Conservation (phyloP, 2,329 filamentous ascomycete species). For the Diaporthe vaccinii region DNA sequence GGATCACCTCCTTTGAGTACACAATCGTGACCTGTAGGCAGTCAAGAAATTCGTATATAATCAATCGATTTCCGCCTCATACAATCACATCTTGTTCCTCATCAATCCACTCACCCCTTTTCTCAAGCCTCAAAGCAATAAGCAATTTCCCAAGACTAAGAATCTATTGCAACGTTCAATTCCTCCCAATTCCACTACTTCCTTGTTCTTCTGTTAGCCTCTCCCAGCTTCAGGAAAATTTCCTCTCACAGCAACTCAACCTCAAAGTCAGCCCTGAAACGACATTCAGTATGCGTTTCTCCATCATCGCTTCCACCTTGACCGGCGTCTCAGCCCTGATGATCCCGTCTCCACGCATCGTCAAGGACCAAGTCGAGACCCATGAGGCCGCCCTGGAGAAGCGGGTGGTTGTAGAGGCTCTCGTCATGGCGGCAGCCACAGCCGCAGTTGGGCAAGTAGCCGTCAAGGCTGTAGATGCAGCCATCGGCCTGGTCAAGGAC, state of each 20-base stretch:
- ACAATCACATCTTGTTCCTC: not conserved
- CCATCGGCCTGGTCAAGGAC: constrained; percentile 1
- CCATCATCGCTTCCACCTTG: not conserved
- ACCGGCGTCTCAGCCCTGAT: constrained; percentile 2
- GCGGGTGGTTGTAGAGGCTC: constrained; percentile 4
- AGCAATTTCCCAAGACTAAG: not conserved
- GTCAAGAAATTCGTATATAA: not conserved
- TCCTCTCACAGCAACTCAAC: not conserved
- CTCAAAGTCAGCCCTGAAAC: not conserved
- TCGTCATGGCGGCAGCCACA: not conserved
- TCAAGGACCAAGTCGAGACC: not conserved
- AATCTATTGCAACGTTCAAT: not conserved
- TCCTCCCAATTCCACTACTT: not conserved
- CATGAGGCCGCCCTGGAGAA: not conserved
- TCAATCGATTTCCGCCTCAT: not conserved
- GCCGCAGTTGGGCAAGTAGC: not conserved
- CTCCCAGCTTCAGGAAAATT: no score
- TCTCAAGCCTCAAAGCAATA: not conserved
- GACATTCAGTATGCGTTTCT: constrained; percentile 17
- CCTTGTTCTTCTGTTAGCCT: not conserved
- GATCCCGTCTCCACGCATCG: not conserved
- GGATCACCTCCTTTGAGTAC: not conserved
- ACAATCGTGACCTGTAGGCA: not conserved
- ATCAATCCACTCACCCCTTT: not conserved
- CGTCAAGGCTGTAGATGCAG: constrained; percentile 1